Conservation (phyloP, 192 early-diverging fungal genomes). For the Borealophlyctis nickersoniae region DNA sequence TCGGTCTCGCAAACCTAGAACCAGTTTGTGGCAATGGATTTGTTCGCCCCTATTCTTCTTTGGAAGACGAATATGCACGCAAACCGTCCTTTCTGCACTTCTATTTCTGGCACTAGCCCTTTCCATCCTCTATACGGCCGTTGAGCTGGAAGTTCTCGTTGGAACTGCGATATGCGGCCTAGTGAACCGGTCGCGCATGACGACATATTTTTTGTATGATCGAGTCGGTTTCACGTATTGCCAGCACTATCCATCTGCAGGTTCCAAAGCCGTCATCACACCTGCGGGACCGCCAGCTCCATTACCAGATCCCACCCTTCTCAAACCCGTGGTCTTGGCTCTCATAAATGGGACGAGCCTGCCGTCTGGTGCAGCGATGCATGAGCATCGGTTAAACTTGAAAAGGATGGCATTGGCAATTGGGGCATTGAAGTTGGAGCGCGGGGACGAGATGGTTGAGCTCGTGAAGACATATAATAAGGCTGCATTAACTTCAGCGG, state of each 20-base stretch:
- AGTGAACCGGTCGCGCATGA: neutral
- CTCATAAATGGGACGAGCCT: neutral
- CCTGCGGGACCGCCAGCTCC: neutral
- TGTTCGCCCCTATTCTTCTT: too few relatives aligned
- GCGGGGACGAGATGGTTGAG: neutral
- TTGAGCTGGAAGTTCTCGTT: neutral
- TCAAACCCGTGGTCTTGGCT: neutral
- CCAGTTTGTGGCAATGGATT: too few relatives aligned
- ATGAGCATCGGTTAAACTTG: neutral
- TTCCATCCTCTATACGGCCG: neutral
- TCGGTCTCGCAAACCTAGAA: too few relatives aligned
- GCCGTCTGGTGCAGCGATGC: neutral
- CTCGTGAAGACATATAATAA: neutral
- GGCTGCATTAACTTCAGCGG: neutral
- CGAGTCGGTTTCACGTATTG: neutral
- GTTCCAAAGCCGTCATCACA: neutral
- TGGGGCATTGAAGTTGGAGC: neutral
- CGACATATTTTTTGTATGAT: neutral
- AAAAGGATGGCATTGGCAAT: neutral
- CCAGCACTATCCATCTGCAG: neutral
- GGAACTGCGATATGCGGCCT: neutral
- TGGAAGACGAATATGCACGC: too few relatives aligned
- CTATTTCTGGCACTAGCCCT: too few relatives aligned
- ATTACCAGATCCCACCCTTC: neutral
- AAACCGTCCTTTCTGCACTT: too few relatives aligned